phyloP scores from a whole-genome alignment of 202 grass and related monocot species.

The Schoenoplectus triqueter region DNA sequence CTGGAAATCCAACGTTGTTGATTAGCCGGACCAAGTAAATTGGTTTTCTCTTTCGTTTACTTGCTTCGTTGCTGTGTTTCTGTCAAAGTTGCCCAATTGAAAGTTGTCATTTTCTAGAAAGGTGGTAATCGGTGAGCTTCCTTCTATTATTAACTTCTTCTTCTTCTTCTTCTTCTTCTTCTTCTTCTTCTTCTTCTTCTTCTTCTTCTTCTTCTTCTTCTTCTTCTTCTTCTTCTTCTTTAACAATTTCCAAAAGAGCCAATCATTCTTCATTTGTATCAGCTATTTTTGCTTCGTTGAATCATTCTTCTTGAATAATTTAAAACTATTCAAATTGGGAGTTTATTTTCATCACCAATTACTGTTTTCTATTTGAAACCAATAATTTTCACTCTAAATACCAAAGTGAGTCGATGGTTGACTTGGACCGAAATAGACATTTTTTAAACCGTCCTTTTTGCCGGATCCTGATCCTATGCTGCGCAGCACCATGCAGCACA shows the following conservation, averaged over 20 bases:
- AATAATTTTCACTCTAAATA: background rate
- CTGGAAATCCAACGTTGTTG: background rate
- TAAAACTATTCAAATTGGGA: background rate
- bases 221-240: background rate
- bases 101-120: background rate
- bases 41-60: background rate
- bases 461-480: no score
- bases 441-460: background rate
- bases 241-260: background rate
- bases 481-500: no score
- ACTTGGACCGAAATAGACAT: conserved; percentile 10
- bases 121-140: background rate
- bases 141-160: background rate
- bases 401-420: background rate
- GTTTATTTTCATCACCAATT: background rate
- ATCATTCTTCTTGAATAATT: background rate
- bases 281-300: background rate
- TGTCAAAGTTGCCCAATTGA: background rate
- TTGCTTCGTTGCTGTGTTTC: background rate
- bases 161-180: background rate
- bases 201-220: no score
- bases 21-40: background rate
- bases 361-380: conserved; percentile 15
- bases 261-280: background rate
- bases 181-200: background rate